Base-by-base conservation (phyloP, 2,329 filamentous ascomycete species). In the Xylariaceae sp. region DNA sequence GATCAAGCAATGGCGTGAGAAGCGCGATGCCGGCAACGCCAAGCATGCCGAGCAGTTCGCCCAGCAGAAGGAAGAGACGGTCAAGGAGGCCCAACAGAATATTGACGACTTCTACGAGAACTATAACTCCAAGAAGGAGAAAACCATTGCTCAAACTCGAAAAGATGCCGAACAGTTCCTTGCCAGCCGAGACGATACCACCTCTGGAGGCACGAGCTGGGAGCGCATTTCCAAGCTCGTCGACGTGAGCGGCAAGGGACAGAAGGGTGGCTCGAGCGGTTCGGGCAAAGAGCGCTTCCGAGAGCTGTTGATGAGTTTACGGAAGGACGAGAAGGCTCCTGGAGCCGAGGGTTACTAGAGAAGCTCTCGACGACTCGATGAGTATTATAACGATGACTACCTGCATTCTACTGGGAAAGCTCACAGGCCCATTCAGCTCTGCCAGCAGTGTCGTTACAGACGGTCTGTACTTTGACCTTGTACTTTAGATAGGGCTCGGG, bases 61-160 rank as follows among this genome's bases (percentile, higher is more conserved):
- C 32, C 75, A 81, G 51, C 88, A 90, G 69, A 93, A 93, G 64
- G 79, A 81, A 49, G 83, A 91, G 64, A 96, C 89, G 2, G 72
- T 96, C 61, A 82, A 88, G 64, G 89, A 93, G 55, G 93, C 93
- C 9, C 89, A 89, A 61, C 79, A 90, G 63, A 93, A 94, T 65
- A 95, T 98, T 51, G 93, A 98, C 64, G 93, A 96, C 64, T 98
- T 97, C 71, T 98, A 98, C 74, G 90, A 96, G 62, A 96, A 95
- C 69, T 98, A 98, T 75, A 97, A 97, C 73, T 83, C 85, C 66
- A 95, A 96, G 73, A 91, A 93, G 65, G 93, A 98, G 65, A 97
- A 97, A 78, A 81, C 79, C 45, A 85, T 96, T 53, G 76, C 85
- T 17, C 88, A 95, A 72, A 93, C 91, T 42, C 81, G 85, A 57